Conservation (phyloP, 805 yeast species). For the Yamadazyma sp. region DNA sequence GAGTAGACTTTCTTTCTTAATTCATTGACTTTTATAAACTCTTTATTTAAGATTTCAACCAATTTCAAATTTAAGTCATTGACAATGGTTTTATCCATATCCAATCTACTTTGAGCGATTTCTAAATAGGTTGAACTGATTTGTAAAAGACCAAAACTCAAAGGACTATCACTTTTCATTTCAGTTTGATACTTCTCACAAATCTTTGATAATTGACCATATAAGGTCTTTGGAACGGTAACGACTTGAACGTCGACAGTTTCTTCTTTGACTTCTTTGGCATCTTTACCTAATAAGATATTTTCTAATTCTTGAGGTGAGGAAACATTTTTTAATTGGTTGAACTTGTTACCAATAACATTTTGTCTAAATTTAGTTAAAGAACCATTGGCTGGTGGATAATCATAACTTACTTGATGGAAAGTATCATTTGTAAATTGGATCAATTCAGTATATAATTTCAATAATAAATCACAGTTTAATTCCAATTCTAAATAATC, state of each 20-base stretch:
- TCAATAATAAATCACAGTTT: slow-evolving; percentile 62
- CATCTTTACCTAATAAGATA: slow-evolving; percentile 39
- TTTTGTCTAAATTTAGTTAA: slow-evolving; percentile 58
- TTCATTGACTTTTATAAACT: slow-evolving; percentile 57
- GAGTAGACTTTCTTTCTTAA: slow-evolving; percentile 67
- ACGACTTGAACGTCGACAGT: slow-evolving; percentile 27
- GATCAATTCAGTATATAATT: slow-evolving; percentile 51
- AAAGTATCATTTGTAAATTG: slow-evolving; percentile 51
- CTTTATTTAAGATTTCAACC: slow-evolving; percentile 49
- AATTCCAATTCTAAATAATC: slow-evolving; percentile 68
- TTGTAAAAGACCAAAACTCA: slow-evolving; percentile 52
- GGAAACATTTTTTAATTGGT: slow-evolving; percentile 59
- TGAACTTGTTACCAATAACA: slow-evolving; percentile 52
- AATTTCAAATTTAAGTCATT: slow-evolving; percentile 58
- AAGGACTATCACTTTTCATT: slow-evolving; percentile 43
- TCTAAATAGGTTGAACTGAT: slow-evolving; percentile 56
- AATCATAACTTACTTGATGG: slow-evolving; percentile 74
- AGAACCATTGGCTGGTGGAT: slow-evolving; percentile 61
- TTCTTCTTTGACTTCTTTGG: slow-evolving; percentile 11
- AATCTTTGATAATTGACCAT: slow-evolving; percentile 64
- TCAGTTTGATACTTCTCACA: slow-evolving; percentile 47
- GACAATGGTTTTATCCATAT: slow-evolving; percentile 64
- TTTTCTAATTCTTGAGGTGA: slow-evolving; percentile 67
- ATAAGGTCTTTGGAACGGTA: slow-evolving; percentile 64
- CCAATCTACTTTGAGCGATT: slow-evolving; percentile 65